Percentiles rank a stretch among this genome's conserved stretches.
phyloP scores from a whole-genome alignment of 2,329 filamentous ascomycete species.

The Aspergillus luchuensis region DNA sequence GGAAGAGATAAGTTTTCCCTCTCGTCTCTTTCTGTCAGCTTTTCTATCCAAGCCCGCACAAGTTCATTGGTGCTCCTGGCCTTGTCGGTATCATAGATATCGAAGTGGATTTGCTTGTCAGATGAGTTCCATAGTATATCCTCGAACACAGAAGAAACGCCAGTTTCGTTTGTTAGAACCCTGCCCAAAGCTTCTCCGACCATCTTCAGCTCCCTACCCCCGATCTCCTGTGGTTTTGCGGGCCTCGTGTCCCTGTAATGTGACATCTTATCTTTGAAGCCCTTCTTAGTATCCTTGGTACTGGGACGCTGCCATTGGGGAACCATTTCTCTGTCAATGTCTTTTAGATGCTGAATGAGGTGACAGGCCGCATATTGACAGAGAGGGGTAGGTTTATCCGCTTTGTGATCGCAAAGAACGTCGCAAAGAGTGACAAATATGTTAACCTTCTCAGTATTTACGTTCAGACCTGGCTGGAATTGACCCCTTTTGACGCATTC shows the following conservation, averaged over 20 bases:
- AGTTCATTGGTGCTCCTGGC: not conserved
- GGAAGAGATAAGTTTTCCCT: not conserved
- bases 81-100: not conserved
- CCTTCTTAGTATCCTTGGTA: not conserved
- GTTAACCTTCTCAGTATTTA: not conserved
- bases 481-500: not conserved
- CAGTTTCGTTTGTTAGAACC: not conserved
- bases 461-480: not conserved
- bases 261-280: not conserved
- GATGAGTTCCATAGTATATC: not conserved
- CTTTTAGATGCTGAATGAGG: not conserved
- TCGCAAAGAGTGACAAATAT: not conserved
- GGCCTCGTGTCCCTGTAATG: not conserved
- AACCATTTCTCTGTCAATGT: not conserved
- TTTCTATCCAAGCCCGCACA: not conserved
- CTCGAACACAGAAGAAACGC: not conserved
- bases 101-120: not conserved
- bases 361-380: not conserved
- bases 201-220: not conserved
- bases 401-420: not conserved
- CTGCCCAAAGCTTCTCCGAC: not conserved
- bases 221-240: not conserved
- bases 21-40: not conserved
- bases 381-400: not conserved
- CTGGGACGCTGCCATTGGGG: not conserved